A percentile compares a stretch with the other conserved stretches of the same genome.
Conservation (phyloP, 1,284 basidiomycete genomes). For the Heterobasidion parviporum region DNA sequence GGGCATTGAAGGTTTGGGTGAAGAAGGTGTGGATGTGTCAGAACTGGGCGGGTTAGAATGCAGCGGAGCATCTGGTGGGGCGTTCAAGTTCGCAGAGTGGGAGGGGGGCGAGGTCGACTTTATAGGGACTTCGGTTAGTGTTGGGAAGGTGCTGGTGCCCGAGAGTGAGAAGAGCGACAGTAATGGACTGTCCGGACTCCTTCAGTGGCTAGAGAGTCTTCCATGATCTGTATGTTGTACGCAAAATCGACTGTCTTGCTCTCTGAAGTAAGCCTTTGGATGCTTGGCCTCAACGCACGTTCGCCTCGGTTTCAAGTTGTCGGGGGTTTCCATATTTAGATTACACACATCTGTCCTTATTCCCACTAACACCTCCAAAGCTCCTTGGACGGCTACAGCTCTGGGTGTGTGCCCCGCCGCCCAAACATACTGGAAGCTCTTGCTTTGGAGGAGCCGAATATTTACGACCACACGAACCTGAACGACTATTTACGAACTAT, state of each 20-base stretch:
- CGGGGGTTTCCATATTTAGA: too few relatives aligned
- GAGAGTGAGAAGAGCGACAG: constrained; percentile 22
- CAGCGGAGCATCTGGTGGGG: constrained; percentile 30
- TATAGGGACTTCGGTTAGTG: constrained; percentile 46
- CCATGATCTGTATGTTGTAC: neutral
- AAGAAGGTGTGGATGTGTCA: constrained; percentile 46
- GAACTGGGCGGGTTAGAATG: constrained; percentile 63
- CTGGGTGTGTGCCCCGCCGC: neutral
- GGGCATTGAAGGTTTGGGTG: constrained; percentile 63
- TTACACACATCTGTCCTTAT: too few relatives aligned
- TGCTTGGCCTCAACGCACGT: neutral
- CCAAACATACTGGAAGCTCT: neutral
- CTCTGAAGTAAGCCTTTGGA: neutral
- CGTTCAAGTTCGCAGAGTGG: constrained; percentile 67
- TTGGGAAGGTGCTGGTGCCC: constrained; percentile 23
- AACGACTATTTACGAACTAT: neutral
- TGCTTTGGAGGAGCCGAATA: neutral
- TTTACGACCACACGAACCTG: neutral
- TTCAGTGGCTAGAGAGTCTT: constrained; percentile 5
- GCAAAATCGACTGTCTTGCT: neutral
- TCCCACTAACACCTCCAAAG: neutral
- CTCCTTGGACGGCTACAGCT: neutral
- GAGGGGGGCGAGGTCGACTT: constrained; percentile 70
- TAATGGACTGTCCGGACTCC: neutral
- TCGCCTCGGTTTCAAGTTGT: neutral